Conservation (phyloP, 768 basidiomycete species). For the Phallus indusiatus region DNA sequence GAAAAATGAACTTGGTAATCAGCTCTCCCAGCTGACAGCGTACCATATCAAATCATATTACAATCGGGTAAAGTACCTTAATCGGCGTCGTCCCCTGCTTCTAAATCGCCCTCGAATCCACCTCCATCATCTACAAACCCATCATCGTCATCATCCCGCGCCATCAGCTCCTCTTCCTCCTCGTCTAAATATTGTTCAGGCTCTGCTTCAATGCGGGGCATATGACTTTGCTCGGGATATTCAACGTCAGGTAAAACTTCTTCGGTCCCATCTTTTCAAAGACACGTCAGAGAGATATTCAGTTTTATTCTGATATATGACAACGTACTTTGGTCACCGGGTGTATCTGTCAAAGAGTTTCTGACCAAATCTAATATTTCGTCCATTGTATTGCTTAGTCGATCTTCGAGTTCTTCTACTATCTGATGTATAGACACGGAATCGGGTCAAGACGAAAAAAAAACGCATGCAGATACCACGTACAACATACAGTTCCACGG, state of each 20-base stretch:
- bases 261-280: neutral
- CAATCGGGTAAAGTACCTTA: slow-evolving; percentile 62
- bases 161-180: neutral
- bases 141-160: neutral
- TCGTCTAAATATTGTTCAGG: neutral
- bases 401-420: neutral
- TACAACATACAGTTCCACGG: slow-evolving; percentile 86
- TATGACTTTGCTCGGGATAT: neutral
- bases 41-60: slow-evolving; percentile 95
- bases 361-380: neutral
- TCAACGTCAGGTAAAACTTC: neutral
- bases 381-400: neutral
- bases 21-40: slow-evolving; percentile 74
- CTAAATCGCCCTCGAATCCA: neutral
- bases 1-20: slow-evolving; percentile 63
- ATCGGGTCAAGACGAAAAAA: too few relatives aligned
- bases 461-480: slow-evolving; percentile 22
- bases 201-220: neutral
- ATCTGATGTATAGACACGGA: neutral
- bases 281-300: neutral
- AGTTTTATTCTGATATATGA: neutral
- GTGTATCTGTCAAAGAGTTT: neutral
- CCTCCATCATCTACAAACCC: neutral
- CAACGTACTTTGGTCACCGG: neutral
- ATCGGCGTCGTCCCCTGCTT: neutral